A percentile compares a stretch with the other conserved stretches of the same genome.
phyloP scores from a whole-genome alignment of 805 yeast species.

The Barnettozyma vustinii region DNA sequence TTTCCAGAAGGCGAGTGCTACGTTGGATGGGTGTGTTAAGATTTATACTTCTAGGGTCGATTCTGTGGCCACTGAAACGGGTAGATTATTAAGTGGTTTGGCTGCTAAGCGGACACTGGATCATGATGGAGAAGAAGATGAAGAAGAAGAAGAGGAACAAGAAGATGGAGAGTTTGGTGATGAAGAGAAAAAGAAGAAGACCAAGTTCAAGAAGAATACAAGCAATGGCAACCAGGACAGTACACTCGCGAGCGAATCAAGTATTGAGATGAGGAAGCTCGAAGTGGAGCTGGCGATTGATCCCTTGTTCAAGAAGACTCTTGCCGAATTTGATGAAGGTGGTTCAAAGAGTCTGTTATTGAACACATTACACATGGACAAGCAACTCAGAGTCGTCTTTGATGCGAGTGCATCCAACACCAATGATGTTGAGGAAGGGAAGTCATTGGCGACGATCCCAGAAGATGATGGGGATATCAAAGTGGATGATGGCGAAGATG shows the following conservation, averaged over 20 bases:
- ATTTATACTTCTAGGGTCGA: constrained; percentile 91
- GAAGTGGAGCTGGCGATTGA: constrained; percentile 65
- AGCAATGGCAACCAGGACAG: constrained; percentile 31
- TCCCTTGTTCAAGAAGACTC: constrained; percentile 69
- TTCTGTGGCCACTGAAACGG: constrained; percentile 87
- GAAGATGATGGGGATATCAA: constrained; percentile 18
- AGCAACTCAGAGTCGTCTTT: constrained; percentile 52
- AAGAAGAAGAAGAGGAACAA: constrained; percentile 21
- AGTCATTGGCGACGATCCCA: neutral
- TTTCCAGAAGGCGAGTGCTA: constrained; percentile 86
- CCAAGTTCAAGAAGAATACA: constrained; percentile 24
- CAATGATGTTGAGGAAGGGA: constrained; percentile 10
- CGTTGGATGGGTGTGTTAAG: constrained; percentile 91
- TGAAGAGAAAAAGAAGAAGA: constrained; percentile 15
- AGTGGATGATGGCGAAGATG: constrained; percentile 26
- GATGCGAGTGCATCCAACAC: constrained; percentile 43
- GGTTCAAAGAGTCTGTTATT: constrained; percentile 68
- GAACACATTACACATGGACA: constrained; percentile 54
- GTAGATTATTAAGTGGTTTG: constrained; percentile 53
- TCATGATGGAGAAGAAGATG: constrained; percentile 19
- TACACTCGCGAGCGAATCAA: constrained; percentile 42
- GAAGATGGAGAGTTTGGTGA: constrained; percentile 3
- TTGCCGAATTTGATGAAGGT: constrained; percentile 78
- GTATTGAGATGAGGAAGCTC: constrained; percentile 46
- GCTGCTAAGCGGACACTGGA: constrained; percentile 36